Evolutionary conservation across 257 asterid genomes (phyloP), one percentile per base, ranked within the genome.

Genomic region (Plectranthus barbatus): DNA sequence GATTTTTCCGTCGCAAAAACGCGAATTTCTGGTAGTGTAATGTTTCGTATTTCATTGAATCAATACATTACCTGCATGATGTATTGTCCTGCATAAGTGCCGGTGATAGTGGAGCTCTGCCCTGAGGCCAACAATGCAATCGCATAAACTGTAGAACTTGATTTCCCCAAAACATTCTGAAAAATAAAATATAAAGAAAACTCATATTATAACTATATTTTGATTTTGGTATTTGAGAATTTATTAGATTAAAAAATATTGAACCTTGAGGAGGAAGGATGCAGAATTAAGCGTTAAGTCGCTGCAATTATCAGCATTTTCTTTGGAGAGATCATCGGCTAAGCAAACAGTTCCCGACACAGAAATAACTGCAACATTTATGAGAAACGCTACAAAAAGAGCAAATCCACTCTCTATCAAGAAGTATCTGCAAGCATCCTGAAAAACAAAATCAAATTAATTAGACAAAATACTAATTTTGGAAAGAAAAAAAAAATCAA

Each of bases 1-100:
- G n/a, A n/a, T n/a, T n/a, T n/a, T n/a, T n/a, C n/a, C n/a, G n/a
- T n/a, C n/a, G n/a, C n/a, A n/a, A n/a, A n/a, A n/a, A n/a, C n/a
- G n/a, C n/a, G n/a, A n/a, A n/a, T n/a, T n/a, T n/a, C n/a, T n/a
- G n/a, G n/a, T n/a, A n/a, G n/a, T n/a, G n/a, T n/a, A n/a, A n/a
- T n/a, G n/a, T n/a, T n/a, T n/a, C n/a, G n/a, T n/a, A n/a, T n/a
- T n/a, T 6, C 40, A 26, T 31, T 53, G 0, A 36, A n/a, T 3
- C 0, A 12, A 40, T 23, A 24, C 0, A 0, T 1, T 67, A 91
- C 98, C 96, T 89, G 96, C 99, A 92, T 92, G 65, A 92, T 81
- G 61, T 29, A 92, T 48, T 92, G 97, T 7, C 99, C 99, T 4
- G 97, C 96, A 69, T 89, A 92, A n/a, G 99, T 92, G 54, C 97